phyloP scores from a whole-genome alignment of 2,329 filamentous ascomycete species.

The Penicillium freii region DNA sequence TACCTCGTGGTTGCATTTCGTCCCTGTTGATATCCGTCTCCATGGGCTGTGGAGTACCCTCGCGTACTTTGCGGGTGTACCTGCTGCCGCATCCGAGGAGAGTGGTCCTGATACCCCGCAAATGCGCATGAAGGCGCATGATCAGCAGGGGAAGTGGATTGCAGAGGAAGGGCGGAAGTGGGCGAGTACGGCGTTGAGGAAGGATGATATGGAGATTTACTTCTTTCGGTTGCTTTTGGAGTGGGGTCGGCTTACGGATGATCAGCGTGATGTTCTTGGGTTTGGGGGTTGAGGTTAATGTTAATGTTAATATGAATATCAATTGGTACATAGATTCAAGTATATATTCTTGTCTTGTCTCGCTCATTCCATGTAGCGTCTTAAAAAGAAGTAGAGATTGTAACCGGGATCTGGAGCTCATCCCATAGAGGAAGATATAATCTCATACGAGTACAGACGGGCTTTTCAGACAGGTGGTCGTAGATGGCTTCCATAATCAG shows the following conservation, averaged over 20 bases:
- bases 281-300: conserved; percentile 27
- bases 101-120: conserved; percentile 44
- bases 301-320: conserved; percentile 1
- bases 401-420: no score
- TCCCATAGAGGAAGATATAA: no score
- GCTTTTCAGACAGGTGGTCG: no score
- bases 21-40: conserved; percentile 71
- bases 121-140: conserved; percentile 50
- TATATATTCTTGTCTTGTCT: background rate
- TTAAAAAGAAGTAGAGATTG: background rate
- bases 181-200: conserved; percentile 61
- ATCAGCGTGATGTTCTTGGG: conserved; percentile 52
- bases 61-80: conserved; percentile 66
- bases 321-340: conserved; percentile 1
- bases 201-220: conserved; percentile 77
- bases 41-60: conserved; percentile 72
- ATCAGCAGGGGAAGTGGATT: conserved; percentile 62
- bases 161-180: conserved; percentile 64
- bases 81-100: conserved; percentile 18
- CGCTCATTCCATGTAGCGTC: no score
- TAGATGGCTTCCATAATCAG: no score
- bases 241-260: conserved; percentile 69
- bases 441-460: no score
- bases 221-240: conserved; percentile 74
- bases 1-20: conserved; percentile 75